phyloP scores from a whole-genome alignment of 2,329 filamentous ascomycete genomes.

The Xylaria sp. region DNA sequence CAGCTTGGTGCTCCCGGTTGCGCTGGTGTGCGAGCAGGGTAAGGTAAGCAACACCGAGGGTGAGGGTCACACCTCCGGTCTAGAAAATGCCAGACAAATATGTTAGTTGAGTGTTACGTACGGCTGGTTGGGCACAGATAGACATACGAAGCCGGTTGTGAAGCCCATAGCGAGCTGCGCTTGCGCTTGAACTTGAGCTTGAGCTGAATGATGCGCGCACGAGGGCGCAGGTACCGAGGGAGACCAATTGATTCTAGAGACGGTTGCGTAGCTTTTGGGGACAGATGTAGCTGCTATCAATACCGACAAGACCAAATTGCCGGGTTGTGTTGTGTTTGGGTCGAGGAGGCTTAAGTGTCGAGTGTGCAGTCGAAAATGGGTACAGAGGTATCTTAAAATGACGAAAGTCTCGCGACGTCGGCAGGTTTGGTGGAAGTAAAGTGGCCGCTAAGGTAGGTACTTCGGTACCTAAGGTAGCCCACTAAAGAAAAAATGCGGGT shows the following conservation, averaged over 20 bases:
- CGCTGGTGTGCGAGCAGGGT: slow-evolving; percentile 76
- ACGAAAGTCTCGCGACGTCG: slow-evolving; percentile 42
- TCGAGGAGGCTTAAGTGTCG: background rate
- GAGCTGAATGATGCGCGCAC: slow-evolving; percentile 41
- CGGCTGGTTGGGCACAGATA: background rate
- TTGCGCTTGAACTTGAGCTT: slow-evolving; percentile 5
- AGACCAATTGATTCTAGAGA: slow-evolving; percentile 42
- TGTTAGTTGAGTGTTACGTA: slow-evolving; percentile 12
- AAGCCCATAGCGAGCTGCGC: slow-evolving; percentile 70
- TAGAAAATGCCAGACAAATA: slow-evolving; percentile 49
- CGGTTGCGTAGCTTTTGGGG: background rate
- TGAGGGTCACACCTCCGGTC: slow-evolving; percentile 81
- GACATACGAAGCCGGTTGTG: slow-evolving; percentile 76
- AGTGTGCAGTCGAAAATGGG: background rate
- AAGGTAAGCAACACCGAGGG: slow-evolving; percentile 78
- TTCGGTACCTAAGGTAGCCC: too few species aligned
- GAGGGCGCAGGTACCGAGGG: slow-evolving; percentile 40
- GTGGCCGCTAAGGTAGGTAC: too few species aligned
- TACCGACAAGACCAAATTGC: slow-evolving; percentile 22
- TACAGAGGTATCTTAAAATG: slow-evolving; percentile 25
- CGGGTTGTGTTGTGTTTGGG: background rate
- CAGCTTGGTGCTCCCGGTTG: slow-evolving; percentile 70
- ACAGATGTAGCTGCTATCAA: background rate
- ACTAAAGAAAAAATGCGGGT: background rate
- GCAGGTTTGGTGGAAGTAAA: background rate